phyloP scores from a whole-genome alignment of 768 basidiomycete genomes.

The Tephrocybe sp. region DNA sequence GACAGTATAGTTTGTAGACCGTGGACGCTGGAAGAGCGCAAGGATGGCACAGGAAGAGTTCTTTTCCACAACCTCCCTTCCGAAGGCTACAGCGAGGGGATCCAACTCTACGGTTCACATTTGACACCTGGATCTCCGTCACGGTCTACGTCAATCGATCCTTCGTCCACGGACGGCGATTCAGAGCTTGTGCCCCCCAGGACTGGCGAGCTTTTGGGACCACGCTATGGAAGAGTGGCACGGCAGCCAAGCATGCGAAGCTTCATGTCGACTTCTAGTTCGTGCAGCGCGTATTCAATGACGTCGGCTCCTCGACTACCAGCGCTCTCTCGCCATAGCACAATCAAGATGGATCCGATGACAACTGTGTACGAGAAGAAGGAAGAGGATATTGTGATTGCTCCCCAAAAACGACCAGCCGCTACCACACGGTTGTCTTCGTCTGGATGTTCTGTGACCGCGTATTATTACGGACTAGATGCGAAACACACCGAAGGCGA shows the following conservation, averaged over 20 bases:
- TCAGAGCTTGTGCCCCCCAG: too few species aligned
- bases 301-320: constrained; percentile 19
- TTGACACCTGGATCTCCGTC: constrained; percentile 15
- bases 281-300: constrained; percentile 26
- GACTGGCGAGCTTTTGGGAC: constrained; percentile 2
- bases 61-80: constrained; percentile 29
- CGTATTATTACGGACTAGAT: constrained; percentile 14
- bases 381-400: neutral
- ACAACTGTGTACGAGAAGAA: constrained; percentile 9
- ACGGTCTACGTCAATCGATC: constrained; percentile 5
- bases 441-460: constrained; percentile 16
- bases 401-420: neutral
- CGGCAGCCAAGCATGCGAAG: constrained; percentile 9
- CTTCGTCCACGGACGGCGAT: constrained; percentile 13
- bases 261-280: constrained; percentile 20
- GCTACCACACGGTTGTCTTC: constrained; percentile 13
- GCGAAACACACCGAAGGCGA: neutral
- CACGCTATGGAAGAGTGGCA: constrained; percentile 1
- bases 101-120: constrained; percentile 1
- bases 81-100: too few species aligned
- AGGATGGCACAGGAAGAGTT: constrained; percentile 37
- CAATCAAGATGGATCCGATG: constrained; percentile 13
- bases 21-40: constrained; percentile 42
- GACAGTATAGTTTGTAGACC: constrained; percentile 22
- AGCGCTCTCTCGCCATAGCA: constrained; percentile 16